Evolutionary conservation across 2,329 filamentous ascomycete species (phyloP), one percentile per base, ranked within the genome.

Genomic region (Paraphoma sp.): DNA sequence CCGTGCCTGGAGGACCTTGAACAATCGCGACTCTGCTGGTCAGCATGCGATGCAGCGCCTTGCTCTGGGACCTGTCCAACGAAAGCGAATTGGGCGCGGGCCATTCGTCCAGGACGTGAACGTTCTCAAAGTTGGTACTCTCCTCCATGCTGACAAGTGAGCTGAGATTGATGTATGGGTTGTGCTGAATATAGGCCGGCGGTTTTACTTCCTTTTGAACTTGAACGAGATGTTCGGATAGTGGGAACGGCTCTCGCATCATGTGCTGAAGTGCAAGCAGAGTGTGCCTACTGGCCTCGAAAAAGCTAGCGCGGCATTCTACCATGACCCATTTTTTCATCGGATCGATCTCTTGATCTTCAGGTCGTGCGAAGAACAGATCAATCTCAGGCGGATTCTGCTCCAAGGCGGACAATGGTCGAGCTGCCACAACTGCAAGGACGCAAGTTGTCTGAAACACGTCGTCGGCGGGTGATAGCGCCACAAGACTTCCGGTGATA

Each of bases 1-100:
- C 88, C 1, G 87, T 89, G 5, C 87, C 88, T 0, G 92, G 93
- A 9, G 93, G 93, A 0, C 93, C 93, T 78, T 97, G 93, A 0
- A 97, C 77, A 31, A 97, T 87, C 0, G 91, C 86, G 1, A 97
- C 69, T 45, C 86, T 84, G 54, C 87, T 89, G 0, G 88, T 89
- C 1, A 95, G 76, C 58, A 96, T 93, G 1, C 86, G 81, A 14
- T 84, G 78, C 0, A 95, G 81, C 0, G 92, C 92, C 3, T 78
- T 73, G 41, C 87, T 82, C 70, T 97, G 93, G 0, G 90, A 92
- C 0, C 76, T 68, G 64, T 97, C 92, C 8, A 97, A 82, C 2
- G 73, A 75, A 30, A 78, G 80, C 1, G 63, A 63, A 11, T 60
- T 80, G 62, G 78, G 74, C 14, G 72, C 57, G 0, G 87, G 87